Base-by-base conservation (phyloP, 371 early-diverging fungal genomes). In the Funneliformis caledonium region DNA sequence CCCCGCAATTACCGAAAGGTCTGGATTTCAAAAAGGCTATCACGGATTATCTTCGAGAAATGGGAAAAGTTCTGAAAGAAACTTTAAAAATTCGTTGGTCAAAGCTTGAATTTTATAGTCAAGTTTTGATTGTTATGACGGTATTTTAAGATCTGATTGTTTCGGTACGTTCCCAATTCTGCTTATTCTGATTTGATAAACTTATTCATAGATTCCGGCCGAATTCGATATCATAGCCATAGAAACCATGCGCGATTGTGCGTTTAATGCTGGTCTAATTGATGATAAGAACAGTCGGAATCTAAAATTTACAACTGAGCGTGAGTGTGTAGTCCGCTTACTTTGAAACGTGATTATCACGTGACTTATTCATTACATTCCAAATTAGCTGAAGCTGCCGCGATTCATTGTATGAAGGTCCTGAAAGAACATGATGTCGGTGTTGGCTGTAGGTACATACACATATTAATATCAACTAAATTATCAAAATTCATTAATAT, bases 211-310 rank as follows among this genome's bases (percentile, higher is more conserved):
- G 31, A 8, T 68, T 31, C 69, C 69, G 9, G 45, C 19, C 12
- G 69, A 68, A 68, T 68, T 14, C 11, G 31, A 12, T 42, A 19
- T 0, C 16, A 4, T 2, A 19, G 8, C 12, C 8, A 45, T 19
- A 7, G 33, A 42, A 2, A 45, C 6, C 16, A 68, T 68, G 45
- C 31, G 42, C 9, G 42, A 68, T 7, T 68, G 69, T 68, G 87
- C 87, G 33, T 82, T 87, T 43, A 84, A 84, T 33, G 88, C 90
- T 65, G 84, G 85, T 4, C 52, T 90, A 5, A 87, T 88, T 50
- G 72, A 83, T 22, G 82, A 82, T 56, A 82, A 76, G 7, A 86
- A 88, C 56, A 67, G 67, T 61, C 4, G 19, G 9, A 64, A 68
- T 50, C 47, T 78, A 31, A 61, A 78, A 62, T 47, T 78, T 68